Percentiles rank a stretch among this genome's conserved stretches.
Conservation (phyloP, 495 filamentous ascomycete species). For the Penicillium soppii region DNA sequence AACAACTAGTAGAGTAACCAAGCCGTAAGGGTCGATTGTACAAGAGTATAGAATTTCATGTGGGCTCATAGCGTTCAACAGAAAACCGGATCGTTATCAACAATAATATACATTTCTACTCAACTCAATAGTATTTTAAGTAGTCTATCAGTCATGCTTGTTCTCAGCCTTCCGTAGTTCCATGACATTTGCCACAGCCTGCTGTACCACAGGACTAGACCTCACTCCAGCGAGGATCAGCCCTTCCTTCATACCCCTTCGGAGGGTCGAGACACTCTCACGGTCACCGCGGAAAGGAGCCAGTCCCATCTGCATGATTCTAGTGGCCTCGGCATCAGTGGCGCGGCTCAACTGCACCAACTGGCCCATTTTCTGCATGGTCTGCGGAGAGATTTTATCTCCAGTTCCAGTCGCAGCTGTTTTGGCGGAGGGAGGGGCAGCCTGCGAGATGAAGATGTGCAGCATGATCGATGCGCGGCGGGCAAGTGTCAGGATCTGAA, state of each 20-base stretch:
- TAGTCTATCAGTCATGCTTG: slow-evolving; percentile 15
- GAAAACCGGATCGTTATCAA: background rate
- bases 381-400: slow-evolving; percentile 31
- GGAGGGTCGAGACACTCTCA: slow-evolving; percentile 55
- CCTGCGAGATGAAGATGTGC: slow-evolving; percentile 88
- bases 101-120: too few relatives aligned
- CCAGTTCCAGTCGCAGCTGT: background rate
- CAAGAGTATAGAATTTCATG: too few relatives aligned
- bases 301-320: slow-evolving; percentile 73
- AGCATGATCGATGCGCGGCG: slow-evolving; percentile 75
- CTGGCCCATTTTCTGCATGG: slow-evolving; percentile 41
- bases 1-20: too few relatives aligned
- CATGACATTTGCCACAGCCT: slow-evolving; percentile 64
- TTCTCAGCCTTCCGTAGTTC: slow-evolving; percentile 46
- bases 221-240: slow-evolving; percentile 73
- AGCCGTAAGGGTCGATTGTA: too few relatives aligned
- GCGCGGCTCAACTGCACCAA: slow-evolving; percentile 47
- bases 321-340: slow-evolving; percentile 64
- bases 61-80: too few relatives aligned
- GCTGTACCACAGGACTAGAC: slow-evolving; percentile 70
- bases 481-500: slow-evolving; percentile 77
- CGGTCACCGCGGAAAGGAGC: slow-evolving; percentile 78
- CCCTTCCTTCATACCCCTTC: slow-evolving; percentile 71
- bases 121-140: too few relatives aligned
- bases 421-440: slow-evolving; percentile 38